A percentile compares a stretch with the other conserved stretches of the same genome.
These are phyloP conservation scores for Fusarium sp. DNA, from an alignment of 2,329 filamentous ascomycete genomes.

Conservation along the genomic window DNA sequence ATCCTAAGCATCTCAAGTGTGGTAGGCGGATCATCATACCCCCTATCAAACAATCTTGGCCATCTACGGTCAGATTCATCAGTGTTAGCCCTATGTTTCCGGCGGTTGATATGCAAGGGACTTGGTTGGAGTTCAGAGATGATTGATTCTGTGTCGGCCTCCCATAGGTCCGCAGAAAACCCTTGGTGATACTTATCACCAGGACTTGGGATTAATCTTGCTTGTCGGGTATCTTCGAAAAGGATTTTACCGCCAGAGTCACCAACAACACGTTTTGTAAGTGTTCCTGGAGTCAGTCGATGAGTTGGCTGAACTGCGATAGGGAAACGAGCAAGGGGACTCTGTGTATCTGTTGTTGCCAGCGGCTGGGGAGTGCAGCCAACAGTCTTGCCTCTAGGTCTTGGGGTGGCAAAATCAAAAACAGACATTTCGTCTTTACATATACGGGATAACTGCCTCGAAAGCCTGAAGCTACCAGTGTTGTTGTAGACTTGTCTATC, in stretches of 20 bases:
- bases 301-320: slow-evolving; percentile 36
- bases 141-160: slow-evolving; percentile 23
- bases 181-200: slow-evolving; percentile 21
- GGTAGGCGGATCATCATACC: slow-evolving; percentile 3
- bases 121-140: slow-evolving; percentile 37
- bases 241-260: slow-evolving; percentile 37
- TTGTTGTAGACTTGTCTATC: neutral
- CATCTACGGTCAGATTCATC: slow-evolving; percentile 13
- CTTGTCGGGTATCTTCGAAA: slow-evolving; percentile 27
- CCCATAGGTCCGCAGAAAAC: slow-evolving; percentile 37
- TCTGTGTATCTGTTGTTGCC: slow-evolving; percentile 21
- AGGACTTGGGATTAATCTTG: slow-evolving; percentile 28
- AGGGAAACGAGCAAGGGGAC: slow-evolving; percentile 42
- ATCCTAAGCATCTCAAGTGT: slow-evolving; percentile 8
- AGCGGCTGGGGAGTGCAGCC: slow-evolving; percentile 21
- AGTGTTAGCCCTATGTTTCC: slow-evolving; percentile 1
- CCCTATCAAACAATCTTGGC: slow-evolving; percentile 20
- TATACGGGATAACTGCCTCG: neutral
- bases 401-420: slow-evolving; percentile 8
- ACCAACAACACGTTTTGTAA: slow-evolving; percentile 36
- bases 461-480: neutral
- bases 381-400: neutral
- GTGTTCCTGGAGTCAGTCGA: slow-evolving; percentile 38
- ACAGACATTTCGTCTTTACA: slow-evolving; percentile 4
- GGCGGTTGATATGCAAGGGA: slow-evolving; percentile 35